A percentile compares a stretch with the other conserved stretches of the same genome.
Conservation (phyloP, 148 eudicot genomes). For the Arbutus unedo region DNA sequence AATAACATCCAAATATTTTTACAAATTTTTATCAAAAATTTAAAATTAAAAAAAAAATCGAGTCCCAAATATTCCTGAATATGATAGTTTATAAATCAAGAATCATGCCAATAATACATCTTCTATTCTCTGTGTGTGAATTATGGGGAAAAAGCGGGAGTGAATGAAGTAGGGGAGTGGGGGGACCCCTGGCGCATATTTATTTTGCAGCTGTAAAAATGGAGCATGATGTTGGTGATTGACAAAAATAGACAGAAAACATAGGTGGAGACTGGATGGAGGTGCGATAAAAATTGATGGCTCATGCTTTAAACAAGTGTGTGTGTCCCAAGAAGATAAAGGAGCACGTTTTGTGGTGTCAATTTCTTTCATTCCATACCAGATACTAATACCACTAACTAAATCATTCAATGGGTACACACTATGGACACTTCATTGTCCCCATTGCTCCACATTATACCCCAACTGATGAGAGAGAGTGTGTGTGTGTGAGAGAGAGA, state of each 20-base stretch:
- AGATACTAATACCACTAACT: not conserved
- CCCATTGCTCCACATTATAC: no score
- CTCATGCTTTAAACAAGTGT: not conserved
- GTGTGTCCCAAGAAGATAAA: not conserved
- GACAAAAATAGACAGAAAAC: not conserved
- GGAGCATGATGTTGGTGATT: not conserved
- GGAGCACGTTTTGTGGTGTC: not conserved
- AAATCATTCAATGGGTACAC: not conserved
- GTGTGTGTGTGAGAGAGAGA: not conserved
- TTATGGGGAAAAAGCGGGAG: no score
- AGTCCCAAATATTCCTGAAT: no score
- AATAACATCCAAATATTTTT: no score
- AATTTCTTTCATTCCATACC: not conserved
- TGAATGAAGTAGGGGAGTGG: no score
- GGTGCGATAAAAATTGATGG: not conserved
- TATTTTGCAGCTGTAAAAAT: not conserved
- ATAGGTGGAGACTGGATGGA: not conserved
- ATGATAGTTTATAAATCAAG: no score
- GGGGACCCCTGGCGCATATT: not conserved
- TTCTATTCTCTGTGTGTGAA: no score
- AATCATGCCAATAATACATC: no score
- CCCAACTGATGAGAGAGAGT: not conserved
- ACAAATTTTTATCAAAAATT: no score
- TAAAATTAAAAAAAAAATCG: no score
- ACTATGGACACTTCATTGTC: not conserved